These are phyloP conservation scores for Pugionium dolabratum DNA, from an alignment of 345 rosid species.

Conservation along the genomic window DNA sequence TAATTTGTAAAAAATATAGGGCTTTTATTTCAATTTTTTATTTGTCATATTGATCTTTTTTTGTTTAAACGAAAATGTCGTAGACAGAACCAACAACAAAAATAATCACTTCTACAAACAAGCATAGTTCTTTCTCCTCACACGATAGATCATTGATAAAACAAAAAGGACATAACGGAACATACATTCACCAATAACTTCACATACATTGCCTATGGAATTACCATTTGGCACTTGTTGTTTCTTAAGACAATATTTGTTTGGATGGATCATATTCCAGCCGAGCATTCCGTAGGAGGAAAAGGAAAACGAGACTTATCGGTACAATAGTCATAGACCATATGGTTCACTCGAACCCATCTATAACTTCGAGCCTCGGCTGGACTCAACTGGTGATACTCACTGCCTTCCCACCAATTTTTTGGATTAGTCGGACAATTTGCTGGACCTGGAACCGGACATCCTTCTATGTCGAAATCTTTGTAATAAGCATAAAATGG, in stretches of 20 bases:
- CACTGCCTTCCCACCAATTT: constrained; percentile 82
- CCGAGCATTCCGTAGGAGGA: constrained; percentile 73
- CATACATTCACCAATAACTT: not conserved
- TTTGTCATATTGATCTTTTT: not conserved
- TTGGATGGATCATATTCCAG: constrained; percentile 50
- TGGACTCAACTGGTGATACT: constrained; percentile 58
- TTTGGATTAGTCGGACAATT: constrained; percentile 54
- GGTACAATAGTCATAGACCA: constrained; percentile 83
- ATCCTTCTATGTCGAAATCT: constrained; percentile 89
- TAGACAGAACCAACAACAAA: not conserved
- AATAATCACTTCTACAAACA: not conserved
- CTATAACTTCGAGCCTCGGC: constrained; percentile 69
- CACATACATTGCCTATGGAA: constrained; percentile 9
- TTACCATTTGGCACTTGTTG: not conserved
- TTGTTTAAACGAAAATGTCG: not conserved
- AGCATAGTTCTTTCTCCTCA: not conserved
- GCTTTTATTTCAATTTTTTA: not conserved
- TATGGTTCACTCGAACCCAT: constrained; percentile 93
- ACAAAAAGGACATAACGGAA: not conserved
- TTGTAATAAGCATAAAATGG: constrained; percentile 81
- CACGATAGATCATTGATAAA: not conserved
- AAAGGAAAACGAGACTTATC: constrained; percentile 73
- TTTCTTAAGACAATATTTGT: not conserved
- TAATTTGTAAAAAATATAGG: no score
- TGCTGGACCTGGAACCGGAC: constrained; percentile 73